phyloP scores from a whole-genome alignment of 2,329 filamentous ascomycete genomes.

The Alternaria consortialis region DNA sequence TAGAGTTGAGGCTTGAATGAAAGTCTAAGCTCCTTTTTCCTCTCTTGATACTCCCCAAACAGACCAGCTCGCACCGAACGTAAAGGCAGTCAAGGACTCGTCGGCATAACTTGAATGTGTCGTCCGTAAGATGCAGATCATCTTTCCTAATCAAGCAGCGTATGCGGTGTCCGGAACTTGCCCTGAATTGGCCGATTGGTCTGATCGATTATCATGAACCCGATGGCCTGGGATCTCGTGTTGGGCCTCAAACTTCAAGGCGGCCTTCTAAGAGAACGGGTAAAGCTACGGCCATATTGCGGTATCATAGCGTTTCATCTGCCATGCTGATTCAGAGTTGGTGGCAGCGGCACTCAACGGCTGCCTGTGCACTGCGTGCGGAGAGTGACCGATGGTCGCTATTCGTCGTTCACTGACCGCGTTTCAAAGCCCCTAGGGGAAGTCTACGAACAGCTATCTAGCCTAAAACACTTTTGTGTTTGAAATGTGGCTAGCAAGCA shows the following conservation, averaged over 20 bases:
- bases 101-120: background rate
- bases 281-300: background rate
- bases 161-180: background rate
- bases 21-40: constrained; percentile 5
- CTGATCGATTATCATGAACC: background rate
- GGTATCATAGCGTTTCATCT: constrained; percentile 5
- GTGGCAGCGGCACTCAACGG: background rate
- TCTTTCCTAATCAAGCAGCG: background rate
- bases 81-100: background rate
- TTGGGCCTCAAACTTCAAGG: constrained; percentile 4
- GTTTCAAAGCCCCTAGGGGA: background rate
- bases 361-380: background rate
- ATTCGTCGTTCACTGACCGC: constrained; percentile 1
- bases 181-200: background rate
- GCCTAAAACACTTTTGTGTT: constrained; percentile 3
- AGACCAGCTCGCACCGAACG: background rate
- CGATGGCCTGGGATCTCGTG: background rate
- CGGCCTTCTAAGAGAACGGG: background rate
- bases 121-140: background rate
- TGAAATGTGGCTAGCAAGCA: background rate
- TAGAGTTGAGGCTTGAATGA: background rate
- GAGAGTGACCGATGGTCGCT: background rate
- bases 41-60: background rate
- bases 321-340: background rate
- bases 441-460: background rate